phyloP scores from a whole-genome alignment of 148 eudicot species.

The Cornus controversa region DNA sequence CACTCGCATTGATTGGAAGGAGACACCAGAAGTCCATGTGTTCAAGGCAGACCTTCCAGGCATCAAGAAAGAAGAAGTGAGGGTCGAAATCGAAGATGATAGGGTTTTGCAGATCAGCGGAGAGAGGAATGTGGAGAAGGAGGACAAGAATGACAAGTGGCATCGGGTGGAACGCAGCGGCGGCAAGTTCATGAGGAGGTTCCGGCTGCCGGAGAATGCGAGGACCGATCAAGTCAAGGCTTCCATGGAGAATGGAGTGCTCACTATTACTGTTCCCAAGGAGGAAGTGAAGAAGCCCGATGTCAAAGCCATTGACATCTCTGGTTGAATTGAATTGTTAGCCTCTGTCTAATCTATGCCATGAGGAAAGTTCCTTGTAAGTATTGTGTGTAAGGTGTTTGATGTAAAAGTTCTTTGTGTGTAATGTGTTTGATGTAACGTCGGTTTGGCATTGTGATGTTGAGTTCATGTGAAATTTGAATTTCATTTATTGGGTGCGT shows the following conservation, averaged over 20 bases:
- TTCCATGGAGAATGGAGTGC: slow-evolving; percentile 46
- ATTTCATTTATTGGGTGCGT: too few relatives aligned
- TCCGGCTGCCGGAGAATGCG: too few relatives aligned
- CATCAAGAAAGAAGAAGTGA: slow-evolving; percentile 48
- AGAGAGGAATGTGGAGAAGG: slow-evolving; percentile 45
- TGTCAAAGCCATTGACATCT: slow-evolving; percentile 38
- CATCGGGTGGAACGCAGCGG: slow-evolving; percentile 44
- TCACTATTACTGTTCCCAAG: slow-evolving; percentile 45
- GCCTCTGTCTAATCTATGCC: too few relatives aligned
- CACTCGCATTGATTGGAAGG: slow-evolving; percentile 40
- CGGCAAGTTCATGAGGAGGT: slow-evolving; percentile 39
- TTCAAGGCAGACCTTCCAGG: slow-evolving; percentile 51
- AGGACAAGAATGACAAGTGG: slow-evolving; percentile 53
- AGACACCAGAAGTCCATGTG: slow-evolving; percentile 52
- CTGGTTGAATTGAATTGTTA: too few relatives aligned
- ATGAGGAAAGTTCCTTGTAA: too few relatives aligned
- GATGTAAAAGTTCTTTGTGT: too few relatives aligned
- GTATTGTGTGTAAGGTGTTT: too few relatives aligned
- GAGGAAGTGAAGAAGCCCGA: slow-evolving; percentile 36
- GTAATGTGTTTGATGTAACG: too few relatives aligned
- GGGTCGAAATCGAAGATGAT: slow-evolving; percentile 52
- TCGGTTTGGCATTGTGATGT: too few relatives aligned
- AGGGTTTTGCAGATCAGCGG: slow-evolving; percentile 46
- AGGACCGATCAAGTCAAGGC: slow-evolving; percentile 43
- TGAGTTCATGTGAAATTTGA: too few relatives aligned